Evolutionary conservation across 2,329 filamentous ascomycete genomes (phyloP), one percentile per base, ranked within the genome.

Genomic region (Verticillium nonalfalfae): DNA sequence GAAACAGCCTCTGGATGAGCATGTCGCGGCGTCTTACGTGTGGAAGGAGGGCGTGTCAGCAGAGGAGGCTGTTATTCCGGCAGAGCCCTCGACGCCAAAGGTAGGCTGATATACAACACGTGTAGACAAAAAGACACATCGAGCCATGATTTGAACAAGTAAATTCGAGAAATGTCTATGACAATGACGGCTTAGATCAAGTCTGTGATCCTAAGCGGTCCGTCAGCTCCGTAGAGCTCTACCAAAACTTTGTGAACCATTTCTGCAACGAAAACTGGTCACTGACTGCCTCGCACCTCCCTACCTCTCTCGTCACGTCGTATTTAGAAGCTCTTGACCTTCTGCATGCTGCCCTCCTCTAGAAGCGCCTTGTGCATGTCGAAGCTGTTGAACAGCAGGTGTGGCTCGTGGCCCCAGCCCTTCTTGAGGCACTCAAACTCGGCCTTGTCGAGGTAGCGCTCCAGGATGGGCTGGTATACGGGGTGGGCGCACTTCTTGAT

Each of bases 341-440:
- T 93, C 65, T 77, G 77, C 92, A 96, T 96, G 68, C 90, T 95
- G 31, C 92, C 92, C 74, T 94, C 85, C 79, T 93, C 88, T 62
- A 86, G 78, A 63, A 96, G 76, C 65, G 92, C 90, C 81, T 88
- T 88, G 78, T 96, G 93, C 87, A 96, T 90, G 75, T 96, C 91
- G 74, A 96, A 96, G 56, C 84, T 81, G 76, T 96, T 90, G 83
- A 88, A 96, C 65, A 96, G 80, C 72, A 96, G 77, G 75, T 96
- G 92, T 33, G 93, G 93, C 81, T 96, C 90, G 75, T 96, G 92
- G 21, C 91, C 91, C 91, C 89, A 91, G 21, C 91, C 93, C 83
- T 92, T 94, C 74, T 82, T 85, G 74, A 96, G 76, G 73, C 91
- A 95, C 78, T 96, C 90, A 70, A 84, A 91, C 78, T 96, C 93